Evolutionary conservation across 805 yeast genomes (phyloP).

Genomic region (Peterozyma toletana): DNA sequence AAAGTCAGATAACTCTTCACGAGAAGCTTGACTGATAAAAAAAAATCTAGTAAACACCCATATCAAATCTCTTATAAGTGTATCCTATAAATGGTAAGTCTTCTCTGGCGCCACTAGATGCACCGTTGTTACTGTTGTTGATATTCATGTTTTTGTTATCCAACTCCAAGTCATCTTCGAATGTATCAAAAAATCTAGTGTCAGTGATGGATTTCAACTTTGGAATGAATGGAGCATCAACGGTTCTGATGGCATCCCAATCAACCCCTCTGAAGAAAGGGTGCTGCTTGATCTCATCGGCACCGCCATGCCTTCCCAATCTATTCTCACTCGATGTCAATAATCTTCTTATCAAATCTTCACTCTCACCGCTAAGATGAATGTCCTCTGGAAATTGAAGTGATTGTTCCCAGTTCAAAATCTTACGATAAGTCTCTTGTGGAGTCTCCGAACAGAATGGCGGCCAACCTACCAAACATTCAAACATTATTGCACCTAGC

Average conservation of each 20-base stretch:
- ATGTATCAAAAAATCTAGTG: constrained; percentile 72
- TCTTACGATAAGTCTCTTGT: constrained; percentile 87
- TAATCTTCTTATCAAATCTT: constrained; percentile 72
- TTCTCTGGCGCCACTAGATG: constrained; percentile 49
- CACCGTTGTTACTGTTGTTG: constrained; percentile 17
- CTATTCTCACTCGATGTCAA: constrained; percentile 75
- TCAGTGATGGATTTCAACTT: constrained; percentile 88
- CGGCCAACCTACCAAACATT: constrained; percentile 95
- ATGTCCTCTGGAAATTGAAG: constrained; percentile 86
- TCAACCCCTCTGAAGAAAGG: constrained; percentile 95
- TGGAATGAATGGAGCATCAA: constrained; percentile 92
- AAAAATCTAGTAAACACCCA: constrained; percentile 7
- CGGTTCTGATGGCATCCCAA: constrained; percentile 83
- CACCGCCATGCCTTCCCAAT: constrained; percentile 85
- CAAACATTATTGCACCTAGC: constrained; percentile 93
- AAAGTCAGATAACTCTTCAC: too few relatives aligned
- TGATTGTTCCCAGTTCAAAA: constrained; percentile 85
- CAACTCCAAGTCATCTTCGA: constrained; percentile 8
- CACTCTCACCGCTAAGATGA: constrained; percentile 82
- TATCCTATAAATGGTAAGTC: constrained; percentile 97
- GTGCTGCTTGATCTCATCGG: constrained; percentile 82
- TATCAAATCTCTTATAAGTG: constrained; percentile 88
- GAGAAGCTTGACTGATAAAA: not conserved
- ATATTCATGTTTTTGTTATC: constrained; percentile 1
- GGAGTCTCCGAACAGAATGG: constrained; percentile 95